phyloP scores from a whole-genome alignment of 441 rosid species.

The Adansonia madagascariensis region DNA sequence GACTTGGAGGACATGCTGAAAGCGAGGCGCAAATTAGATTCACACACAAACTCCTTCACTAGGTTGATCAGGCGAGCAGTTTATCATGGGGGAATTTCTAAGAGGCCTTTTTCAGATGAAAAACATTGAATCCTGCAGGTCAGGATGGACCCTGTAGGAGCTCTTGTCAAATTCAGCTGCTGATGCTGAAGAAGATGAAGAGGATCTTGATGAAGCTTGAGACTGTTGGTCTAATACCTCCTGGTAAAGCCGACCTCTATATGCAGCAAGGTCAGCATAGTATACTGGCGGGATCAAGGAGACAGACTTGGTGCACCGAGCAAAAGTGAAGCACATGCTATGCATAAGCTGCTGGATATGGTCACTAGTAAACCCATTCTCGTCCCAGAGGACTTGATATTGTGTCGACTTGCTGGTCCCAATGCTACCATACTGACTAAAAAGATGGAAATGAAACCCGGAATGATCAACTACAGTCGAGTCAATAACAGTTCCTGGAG shows the following conservation, averaged over 20 bases:
- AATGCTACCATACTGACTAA: conserved; percentile 72
- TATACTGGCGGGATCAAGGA: conserved; percentile 73
- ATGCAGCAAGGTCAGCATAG: conserved; percentile 61
- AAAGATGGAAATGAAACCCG: conserved; percentile 75
- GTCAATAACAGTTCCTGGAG: conserved; percentile 83
- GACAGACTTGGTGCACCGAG: conserved; percentile 82
- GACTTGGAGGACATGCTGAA: conserved; percentile 3
- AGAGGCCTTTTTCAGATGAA: conserved; percentile 48
- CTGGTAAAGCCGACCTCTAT: conserved; percentile 65
- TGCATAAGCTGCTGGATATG: conserved; percentile 69
- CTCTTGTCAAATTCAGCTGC: conserved; percentile 46
- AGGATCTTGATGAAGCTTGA: conserved; percentile 43
- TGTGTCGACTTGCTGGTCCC: conserved; percentile 90
- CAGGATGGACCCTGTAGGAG: conserved; percentile 56
- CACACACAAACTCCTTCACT: conserved; percentile 65
- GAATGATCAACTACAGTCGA: conserved; percentile 65
- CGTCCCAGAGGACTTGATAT: conserved; percentile 75
- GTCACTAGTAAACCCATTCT: conserved; percentile 61
- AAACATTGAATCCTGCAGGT: conserved; percentile 66
- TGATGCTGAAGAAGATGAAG: conserved; percentile 39
- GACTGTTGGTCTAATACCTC: conserved; percentile 55
- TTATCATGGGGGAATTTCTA: background rate
- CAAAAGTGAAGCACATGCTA: conserved; percentile 75
- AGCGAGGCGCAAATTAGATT: conserved; percentile 47
- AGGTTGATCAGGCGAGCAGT: conserved; percentile 36